phyloP scores from a whole-genome alignment of 1,284 basidiomycete genomes.

The Melampsora medusae region DNA sequence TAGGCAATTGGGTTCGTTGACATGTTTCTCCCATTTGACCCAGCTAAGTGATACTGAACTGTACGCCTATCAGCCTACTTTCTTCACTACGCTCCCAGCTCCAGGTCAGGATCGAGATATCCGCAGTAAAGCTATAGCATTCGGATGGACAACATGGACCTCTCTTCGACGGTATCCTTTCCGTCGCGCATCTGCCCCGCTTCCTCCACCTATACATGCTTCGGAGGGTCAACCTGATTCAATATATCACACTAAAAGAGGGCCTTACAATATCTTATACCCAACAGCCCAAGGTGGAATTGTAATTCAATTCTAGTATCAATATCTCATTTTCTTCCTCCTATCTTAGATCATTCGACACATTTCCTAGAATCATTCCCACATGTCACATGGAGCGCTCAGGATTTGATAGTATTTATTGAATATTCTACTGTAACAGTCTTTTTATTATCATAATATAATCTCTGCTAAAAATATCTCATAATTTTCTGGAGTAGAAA shows the following conservation, averaged over 20 bases:
- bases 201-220: neutral
- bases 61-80: neutral
- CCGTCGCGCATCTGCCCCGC: neutral
- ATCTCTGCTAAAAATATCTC: no score
- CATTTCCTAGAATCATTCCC: no score
- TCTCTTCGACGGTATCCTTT: neutral
- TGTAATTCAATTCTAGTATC: neutral
- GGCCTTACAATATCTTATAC: conserved; percentile 1
- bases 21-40: neutral
- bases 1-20: neutral
- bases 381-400: no score
- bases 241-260: conserved; percentile 6
- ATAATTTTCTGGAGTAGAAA: no score
- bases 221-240: neutral
- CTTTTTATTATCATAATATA: no score
- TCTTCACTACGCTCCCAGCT: neutral
- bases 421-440: no score
- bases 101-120: neutral
- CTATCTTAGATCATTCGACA: no score
- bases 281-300: neutral
- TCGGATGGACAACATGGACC: neutral
- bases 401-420: no score
- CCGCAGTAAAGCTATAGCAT: neutral
- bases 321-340: no score
- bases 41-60: neutral